A percentile compares a stretch with the other conserved stretches of the same genome.
Evolutionary conservation across 495 filamentous ascomycete species (phyloP).

Genomic region (Penicillium lividum): DNA sequence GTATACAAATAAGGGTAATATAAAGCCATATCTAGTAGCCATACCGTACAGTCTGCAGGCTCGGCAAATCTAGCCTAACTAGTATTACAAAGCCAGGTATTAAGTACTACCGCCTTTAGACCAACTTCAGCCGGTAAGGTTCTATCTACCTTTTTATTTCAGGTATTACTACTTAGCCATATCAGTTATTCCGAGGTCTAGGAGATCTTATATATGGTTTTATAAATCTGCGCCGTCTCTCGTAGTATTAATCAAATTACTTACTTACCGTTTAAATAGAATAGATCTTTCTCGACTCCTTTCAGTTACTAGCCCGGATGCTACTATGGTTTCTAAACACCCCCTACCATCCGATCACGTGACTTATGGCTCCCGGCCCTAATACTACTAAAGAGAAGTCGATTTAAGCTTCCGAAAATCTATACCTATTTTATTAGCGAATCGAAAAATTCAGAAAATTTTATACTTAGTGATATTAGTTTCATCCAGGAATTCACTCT

Average conservation of each 20-base stretch:
- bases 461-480: background rate
- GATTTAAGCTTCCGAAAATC: conserved; percentile 5
- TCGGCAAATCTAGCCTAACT: conserved; percentile 1
- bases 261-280: background rate
- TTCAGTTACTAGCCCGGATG: background rate
- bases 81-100: no score
- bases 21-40: background rate
- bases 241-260: background rate
- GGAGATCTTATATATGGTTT: no score
- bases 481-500: no score
- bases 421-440: background rate
- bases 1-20: background rate
- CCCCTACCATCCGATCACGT: background rate
- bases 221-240: background rate
- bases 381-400: background rate
- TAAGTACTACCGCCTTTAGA: no score
- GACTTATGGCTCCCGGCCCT: background rate
- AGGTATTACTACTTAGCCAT: background rate
- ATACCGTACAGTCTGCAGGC: background rate
- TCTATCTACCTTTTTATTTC: no score
- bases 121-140: no score
- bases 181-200: background rate
- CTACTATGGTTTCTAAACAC: background rate
- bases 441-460: conserved; percentile 1
- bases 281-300: background rate